Evolutionary conservation across 2,329 filamentous ascomycete genomes (phyloP).

Genomic region (Fusarium tupiense): DNA sequence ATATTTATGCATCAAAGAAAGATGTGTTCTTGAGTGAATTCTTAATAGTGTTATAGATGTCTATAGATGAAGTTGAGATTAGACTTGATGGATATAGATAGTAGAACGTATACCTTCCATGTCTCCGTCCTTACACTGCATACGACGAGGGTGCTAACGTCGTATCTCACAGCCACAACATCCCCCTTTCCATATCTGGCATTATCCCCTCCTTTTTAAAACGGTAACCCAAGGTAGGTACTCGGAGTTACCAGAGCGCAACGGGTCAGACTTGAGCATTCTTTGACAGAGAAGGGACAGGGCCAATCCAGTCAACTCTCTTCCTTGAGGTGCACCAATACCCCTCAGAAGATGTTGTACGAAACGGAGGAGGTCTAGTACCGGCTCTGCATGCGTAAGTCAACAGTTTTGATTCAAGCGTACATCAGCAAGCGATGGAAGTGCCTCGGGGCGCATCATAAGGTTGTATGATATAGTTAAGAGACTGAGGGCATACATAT

Average conservation of each 20-base stretch:
- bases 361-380: neutral
- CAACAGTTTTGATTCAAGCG: neutral
- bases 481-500: neutral
- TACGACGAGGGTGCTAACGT: neutral
- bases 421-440: neutral
- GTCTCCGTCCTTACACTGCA: neutral
- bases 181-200: neutral
- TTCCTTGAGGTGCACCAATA: neutral
- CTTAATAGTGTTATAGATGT: neutral
- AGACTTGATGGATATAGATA: neutral
- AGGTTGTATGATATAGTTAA: neutral
- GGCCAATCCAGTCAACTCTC: neutral
- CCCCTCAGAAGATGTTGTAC: neutral
- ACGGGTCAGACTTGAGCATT: slow-evolving; percentile 6
- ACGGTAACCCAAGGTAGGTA: slow-evolving; percentile 3
- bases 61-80: neutral
- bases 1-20: neutral
- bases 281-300: neutral
- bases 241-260: slow-evolving; percentile 6
- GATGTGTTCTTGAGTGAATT: neutral
- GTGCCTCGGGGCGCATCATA: neutral
- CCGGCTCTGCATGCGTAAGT: neutral
- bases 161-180: neutral
- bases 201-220: neutral
- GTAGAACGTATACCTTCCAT: neutral